Evolutionary conservation across 768 basidiomycete genomes (phyloP), one percentile per base, ranked within the genome.

Genomic region (Russula brevipes): DNA sequence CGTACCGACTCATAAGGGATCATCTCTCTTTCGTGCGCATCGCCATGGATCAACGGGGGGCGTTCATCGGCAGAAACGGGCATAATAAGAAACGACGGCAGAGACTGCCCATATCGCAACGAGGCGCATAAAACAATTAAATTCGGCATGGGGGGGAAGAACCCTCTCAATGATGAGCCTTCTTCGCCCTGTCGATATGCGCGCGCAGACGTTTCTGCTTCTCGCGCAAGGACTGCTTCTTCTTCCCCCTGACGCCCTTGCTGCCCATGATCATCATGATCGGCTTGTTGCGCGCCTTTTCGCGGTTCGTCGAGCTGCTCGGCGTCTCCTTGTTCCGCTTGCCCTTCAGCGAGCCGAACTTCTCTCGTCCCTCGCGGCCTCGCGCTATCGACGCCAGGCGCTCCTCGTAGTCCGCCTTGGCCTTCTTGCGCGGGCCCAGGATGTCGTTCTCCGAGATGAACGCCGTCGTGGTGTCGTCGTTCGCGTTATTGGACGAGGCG

Each of bases 401-500:
- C 70, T 95, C 95, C 59, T 91, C 91, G 73, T 98, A 98, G 72
- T 91, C 88, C 1, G 91, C 85, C 75, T 98, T 99, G 39, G 82
- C 80, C 78, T 94, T 96, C 77, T 98, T 98, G 59, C 91, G 85
- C 14, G 93, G 91, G 1, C 97, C 96, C 10, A 98, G 79, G 66
- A 99, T 98, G 69, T 95, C 94, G 65, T 82, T 82, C 71, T 98
- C 96, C 14, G 90, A 91, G 56, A 98, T 80, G 76, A 95, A 92
- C 16, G 76, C 35, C 2, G 76, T n/a, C 6, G 82, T 77, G 2
- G 77, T 39, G 35, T 2, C 71, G 44, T 81, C 77, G 44, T 77
- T 79, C 5, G 72, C 57, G 12, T 66, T 24, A 24, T 24, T 78
- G 44, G 81, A 73, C 31, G 81, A 76, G 2, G 77, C 72, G 2